phyloP scores from a whole-genome alignment of 2,329 filamentous ascomycete genomes.

The Ophiobolus disseminans region DNA sequence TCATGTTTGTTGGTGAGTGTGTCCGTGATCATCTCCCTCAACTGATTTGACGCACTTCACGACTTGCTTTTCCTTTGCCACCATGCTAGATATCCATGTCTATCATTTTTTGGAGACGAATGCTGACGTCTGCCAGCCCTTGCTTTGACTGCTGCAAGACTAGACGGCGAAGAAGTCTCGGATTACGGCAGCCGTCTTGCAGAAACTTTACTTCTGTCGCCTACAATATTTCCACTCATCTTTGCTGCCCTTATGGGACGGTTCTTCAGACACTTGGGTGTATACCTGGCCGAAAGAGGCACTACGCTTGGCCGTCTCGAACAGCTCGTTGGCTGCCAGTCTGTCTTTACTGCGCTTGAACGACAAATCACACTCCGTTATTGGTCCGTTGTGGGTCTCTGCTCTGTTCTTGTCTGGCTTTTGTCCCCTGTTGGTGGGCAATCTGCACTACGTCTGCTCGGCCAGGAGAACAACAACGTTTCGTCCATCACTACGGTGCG shows the following conservation, averaged over 20 bases:
- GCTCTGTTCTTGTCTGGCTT: slow-evolving; percentile 33
- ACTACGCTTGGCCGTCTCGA: slow-evolving; percentile 40
- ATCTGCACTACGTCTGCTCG: slow-evolving; percentile 35
- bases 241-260: slow-evolving; percentile 41
- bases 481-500: slow-evolving; percentile 17
- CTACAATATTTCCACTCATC: slow-evolving; percentile 39
- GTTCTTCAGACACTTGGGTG: slow-evolving; percentile 33
- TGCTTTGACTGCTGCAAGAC: slow-evolving; percentile 28
- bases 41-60: no score
- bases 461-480: slow-evolving; percentile 18
- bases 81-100: not conserved
- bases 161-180: slow-evolving; percentile 26
- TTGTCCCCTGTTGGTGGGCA: slow-evolving; percentile 41
- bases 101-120: not conserved
- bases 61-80: no score
- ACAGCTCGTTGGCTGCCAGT: slow-evolving; percentile 38
- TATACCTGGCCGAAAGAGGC: slow-evolving; percentile 37
- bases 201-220: slow-evolving; percentile 30
- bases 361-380: slow-evolving; percentile 35
- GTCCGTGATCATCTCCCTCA: no score
- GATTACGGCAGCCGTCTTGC: slow-evolving; percentile 21
- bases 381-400: slow-evolving; percentile 32
- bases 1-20: slow-evolving; percentile 37
- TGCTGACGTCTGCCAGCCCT: slow-evolving; percentile 26
- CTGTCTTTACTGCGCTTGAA: slow-evolving; percentile 40